Evolutionary conservation across 2,329 filamentous ascomycete genomes (phyloP), one percentile per base, ranked within the genome.

Genomic region (Colletotrichum destructivum): DNA sequence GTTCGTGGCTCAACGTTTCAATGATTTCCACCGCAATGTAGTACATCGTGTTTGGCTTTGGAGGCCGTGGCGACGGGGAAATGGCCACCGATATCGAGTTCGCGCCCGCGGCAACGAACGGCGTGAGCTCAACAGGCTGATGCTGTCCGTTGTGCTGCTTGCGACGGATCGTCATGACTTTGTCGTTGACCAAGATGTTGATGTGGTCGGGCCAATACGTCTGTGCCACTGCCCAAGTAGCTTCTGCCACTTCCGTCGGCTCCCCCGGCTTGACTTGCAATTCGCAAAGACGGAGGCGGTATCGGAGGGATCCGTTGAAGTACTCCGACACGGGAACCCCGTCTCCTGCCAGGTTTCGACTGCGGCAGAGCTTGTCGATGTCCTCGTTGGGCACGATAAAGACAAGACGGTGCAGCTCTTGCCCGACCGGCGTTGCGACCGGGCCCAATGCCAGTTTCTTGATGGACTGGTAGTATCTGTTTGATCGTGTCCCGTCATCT

Each of bases 141-240:
- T 97, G 93, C 75, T 91, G 93, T 13, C 91, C 91, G 77, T 95
- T 88, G 73, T 96, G 91, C 1, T 89, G 80, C 76, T 93, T 94
- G 38, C 92, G 88, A 51, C 92, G 88, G 12, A 90, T 79, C 31
- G 85, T 83, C 18, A 94, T 79, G 13, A 90, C 83, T 0, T 81
- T 77, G 0, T 81, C 84, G 75, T 98, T 97, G 72, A 97, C 80
- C 18, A 87, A 85, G 72, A 96, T 85, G 72, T 91, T 94, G 0
- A 94, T 85, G 62, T 89, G 88, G 46, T 88, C 84, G 0, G 94
- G 94, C 95, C 94, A 98, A 26, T 81, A 78, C 7, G 88, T 92
- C 44, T 92, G 88, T n/a, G 84, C 80, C 1, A 86, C 84, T 7
- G 88, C 84, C 94, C 94, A 97, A 1, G 84, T 80, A 9, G 83